Base-by-base conservation (phyloP, 176 grass and related monocot species). In the Olyra latifolia region DNA sequence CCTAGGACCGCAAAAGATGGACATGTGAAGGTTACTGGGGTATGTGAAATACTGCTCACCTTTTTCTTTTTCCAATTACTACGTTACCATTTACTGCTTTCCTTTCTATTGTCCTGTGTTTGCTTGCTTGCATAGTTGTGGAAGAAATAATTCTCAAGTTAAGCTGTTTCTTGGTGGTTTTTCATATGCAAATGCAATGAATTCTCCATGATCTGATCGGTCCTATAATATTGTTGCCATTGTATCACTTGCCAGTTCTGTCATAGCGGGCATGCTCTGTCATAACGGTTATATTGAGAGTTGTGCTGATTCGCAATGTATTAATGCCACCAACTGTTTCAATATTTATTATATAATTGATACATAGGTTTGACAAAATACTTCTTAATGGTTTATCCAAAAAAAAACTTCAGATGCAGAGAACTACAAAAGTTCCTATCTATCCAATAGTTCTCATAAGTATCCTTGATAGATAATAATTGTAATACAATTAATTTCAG, bases 21-120 rank as follows among this genome's bases (percentile, higher is more conserved):
- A 13, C 85, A 92, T 84, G 91, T 97, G 52, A 97, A 97, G 85
- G 87, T 97, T 73, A 90, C 94, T 30, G 94, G 94, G 91, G 94
- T 97, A 94, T 56, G 89, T 85, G 25, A 72, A 76, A 25, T 79
- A 35, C 49, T 45, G 43, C 45, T 71, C 14, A 38, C 32, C 39
- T 74, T 72, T 22, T 83, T 66, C 3, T 16, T 61, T 59, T 25
- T 43, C 56, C 8, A 58, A 25, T 79, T 68, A 46, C 10, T 62
- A 16, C 9, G 17, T 43, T 38, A 25, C 28, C 53, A 66, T 58
- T 44, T 59, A 84, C 0, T 69, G 10, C n/a, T 80, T 62, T 25
- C 12, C 12, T 10, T 41, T 46, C 50, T 22, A 56, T 45, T 49
- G 20, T 60, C 19, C 40, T 53, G 17, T 45, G 13, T 80, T 7